Conservation (phyloP, 2,329 filamentous ascomycete species). For the Fusarium robinianum region DNA sequence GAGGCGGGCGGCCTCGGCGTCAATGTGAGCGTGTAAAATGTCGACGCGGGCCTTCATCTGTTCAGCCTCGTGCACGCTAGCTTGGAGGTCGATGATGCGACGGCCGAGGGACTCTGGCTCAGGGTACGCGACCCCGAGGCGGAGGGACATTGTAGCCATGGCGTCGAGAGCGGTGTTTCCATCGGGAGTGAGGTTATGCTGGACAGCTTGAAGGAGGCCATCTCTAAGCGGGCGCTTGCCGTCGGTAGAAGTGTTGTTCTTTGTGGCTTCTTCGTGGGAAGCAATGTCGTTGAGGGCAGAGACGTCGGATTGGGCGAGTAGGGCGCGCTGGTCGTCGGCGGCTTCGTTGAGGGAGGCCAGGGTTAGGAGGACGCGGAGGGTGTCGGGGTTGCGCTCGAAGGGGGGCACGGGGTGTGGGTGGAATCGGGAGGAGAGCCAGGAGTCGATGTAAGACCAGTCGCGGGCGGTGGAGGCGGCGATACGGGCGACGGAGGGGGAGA, state of each 20-base stretch:
- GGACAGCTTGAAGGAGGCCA: slow-evolving; percentile 57
- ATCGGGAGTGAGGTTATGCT: slow-evolving; percentile 58
- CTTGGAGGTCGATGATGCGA: slow-evolving; percentile 60
- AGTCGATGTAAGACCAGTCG: slow-evolving; percentile 88
- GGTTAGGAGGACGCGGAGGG: slow-evolving; percentile 73
- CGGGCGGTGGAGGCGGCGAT: slow-evolving; percentile 81
- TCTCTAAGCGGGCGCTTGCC: slow-evolving; percentile 34
- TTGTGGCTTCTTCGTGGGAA: slow-evolving; percentile 14
- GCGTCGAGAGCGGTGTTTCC: slow-evolving; percentile 61
- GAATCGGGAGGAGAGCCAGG: slow-evolving; percentile 77
- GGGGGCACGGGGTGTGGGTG: slow-evolving; percentile 64
- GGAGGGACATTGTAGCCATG: slow-evolving; percentile 57
- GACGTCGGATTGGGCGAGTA: slow-evolving; percentile 63
- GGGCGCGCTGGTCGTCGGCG: slow-evolving; percentile 70
- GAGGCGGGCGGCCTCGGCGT: slow-evolving; percentile 52
- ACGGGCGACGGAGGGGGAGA: slow-evolving; percentile 70
- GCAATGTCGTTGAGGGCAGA: slow-evolving; percentile 60
- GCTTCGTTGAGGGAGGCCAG: slow-evolving; percentile 77
- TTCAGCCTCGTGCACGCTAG: slow-evolving; percentile 56
- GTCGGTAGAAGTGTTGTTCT: slow-evolving; percentile 32
- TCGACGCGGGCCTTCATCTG: slow-evolving; percentile 60
- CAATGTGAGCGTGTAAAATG: slow-evolving; percentile 60
- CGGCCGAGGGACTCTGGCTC: slow-evolving; percentile 55
- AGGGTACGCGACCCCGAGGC: slow-evolving; percentile 54
- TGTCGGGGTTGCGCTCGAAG: slow-evolving; percentile 88